A percentile compares a stretch with the other conserved stretches of the same genome.
phyloP scores from a whole-genome alignment of 2,329 filamentous ascomycete genomes.

The Aspergillus costaricaensis region DNA sequence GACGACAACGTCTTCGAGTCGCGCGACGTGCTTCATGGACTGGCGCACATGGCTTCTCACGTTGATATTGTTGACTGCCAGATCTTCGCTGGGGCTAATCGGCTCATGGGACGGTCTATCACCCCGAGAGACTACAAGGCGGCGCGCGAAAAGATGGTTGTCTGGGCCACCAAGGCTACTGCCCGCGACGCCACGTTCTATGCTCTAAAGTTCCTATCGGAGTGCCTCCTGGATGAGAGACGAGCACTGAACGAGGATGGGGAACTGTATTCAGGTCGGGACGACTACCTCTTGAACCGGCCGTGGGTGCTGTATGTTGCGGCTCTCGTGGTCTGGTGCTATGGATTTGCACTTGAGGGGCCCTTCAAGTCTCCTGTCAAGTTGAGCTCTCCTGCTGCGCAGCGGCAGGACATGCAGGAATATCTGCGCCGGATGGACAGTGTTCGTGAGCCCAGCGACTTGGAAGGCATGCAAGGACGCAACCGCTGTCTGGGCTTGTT shows the following conservation, averaged over 20 bases:
- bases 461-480: constrained; percentile 71
- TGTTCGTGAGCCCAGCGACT: constrained; percentile 72
- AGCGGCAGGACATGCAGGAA: constrained; percentile 73
- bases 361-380: constrained; percentile 56
- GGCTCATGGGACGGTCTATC: constrained; percentile 82
- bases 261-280: constrained; percentile 72
- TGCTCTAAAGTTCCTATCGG: constrained; percentile 81
- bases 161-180: constrained; percentile 87
- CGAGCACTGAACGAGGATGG: constrained; percentile 25
- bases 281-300: constrained; percentile 86
- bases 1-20: constrained; percentile 81
- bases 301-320: constrained; percentile 97
- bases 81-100: constrained; percentile 85
- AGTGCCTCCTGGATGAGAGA: constrained; percentile 66
- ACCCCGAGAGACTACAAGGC: constrained; percentile 77
- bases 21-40: constrained; percentile 83
- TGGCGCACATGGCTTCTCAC: constrained; percentile 97
- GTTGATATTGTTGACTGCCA: constrained; percentile 97
- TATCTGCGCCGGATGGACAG: constrained; percentile 74
- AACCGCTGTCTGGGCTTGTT: constrained; percentile 82
- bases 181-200: constrained; percentile 92
- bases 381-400: constrained; percentile 64
- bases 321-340: constrained; percentile 89
- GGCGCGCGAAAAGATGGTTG: constrained; percentile 80
- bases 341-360: constrained; percentile 87